Base-by-base conservation (phyloP, 352 stramenopile genomes). In the Phytophthora ohioensis region DNA sequence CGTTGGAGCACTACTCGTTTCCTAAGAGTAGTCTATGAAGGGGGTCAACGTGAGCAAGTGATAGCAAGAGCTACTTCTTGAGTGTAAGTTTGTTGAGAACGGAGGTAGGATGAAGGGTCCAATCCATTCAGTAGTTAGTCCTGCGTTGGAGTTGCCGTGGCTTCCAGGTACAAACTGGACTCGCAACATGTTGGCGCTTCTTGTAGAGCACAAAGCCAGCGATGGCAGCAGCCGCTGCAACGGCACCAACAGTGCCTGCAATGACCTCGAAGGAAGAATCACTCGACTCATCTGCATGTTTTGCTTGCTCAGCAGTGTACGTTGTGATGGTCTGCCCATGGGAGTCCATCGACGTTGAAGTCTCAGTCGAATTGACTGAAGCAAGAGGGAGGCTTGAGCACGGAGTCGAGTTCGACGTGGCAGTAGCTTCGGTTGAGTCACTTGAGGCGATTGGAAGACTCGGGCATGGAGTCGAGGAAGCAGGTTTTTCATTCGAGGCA, bases 151-250 rank as follows among this genome's bases (percentile, higher is more conserved):
- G 65, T 68, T 17, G 64, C 39, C 15, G 46, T 45, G 3, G 64
- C 43, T 15, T 38, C 65, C 12, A 63, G 41, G 58, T 67, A 73
- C 39, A 63, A 15, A n/a, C 51, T 49, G 1, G 42, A 38, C 49
- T 73, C n/a, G 10, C 36, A 32, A 54, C 21, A 42, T 5, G 34
- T 30, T 64, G 47, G 6, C 57, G 65, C 21, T 68, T 61, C 65
- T 68, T 73, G 57, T 64, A 73, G 42, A 53, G 9, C 4, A 48
- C 65, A 36, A 73, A 51, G 13, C 12, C 65, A 27, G 57, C 65
- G 27, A 72, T 45, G 21, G 49, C 65, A 15, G 35, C 65, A 38
- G 63, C 57, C 5, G 57, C 65, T 45, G 48, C 64, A 38, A 57
- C 27, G 15, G 39, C 64, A 38, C 45, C 64, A 46, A 60, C 31